phyloP scores from a whole-genome alignment of 2,329 filamentous ascomycete genomes.

The Ceratocystis eucalypticola region DNA sequence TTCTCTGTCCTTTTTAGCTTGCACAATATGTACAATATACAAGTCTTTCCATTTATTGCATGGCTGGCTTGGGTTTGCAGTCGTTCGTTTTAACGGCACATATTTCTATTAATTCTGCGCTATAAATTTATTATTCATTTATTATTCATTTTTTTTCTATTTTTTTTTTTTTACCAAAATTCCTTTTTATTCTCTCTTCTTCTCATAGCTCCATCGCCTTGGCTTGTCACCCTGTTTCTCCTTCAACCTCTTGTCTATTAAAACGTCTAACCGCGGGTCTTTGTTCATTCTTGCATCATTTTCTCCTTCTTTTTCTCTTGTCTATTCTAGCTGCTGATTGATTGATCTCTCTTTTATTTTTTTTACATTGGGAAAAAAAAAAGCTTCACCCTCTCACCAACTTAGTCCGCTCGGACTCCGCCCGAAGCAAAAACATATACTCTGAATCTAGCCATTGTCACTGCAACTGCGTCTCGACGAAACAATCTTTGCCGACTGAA shows the following conservation, averaged over 20 bases:
- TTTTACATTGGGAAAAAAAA: background rate
- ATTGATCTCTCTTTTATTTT: background rate
- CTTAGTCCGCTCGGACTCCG: background rate
- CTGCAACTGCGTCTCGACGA: too few species aligned
- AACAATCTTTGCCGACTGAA: background rate
- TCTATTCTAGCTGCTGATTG: background rate
- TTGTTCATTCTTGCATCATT: background rate
- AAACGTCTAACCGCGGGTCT: slow-evolving; percentile 3
- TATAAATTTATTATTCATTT: background rate
- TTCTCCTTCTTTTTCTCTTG: background rate
- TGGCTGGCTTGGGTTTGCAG: background rate
- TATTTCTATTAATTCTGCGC: background rate
- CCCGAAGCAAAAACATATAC: background rate
- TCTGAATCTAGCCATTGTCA: background rate
- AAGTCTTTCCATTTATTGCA: background rate
- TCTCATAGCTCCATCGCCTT: slow-evolving; percentile 4
- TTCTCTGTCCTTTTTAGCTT: slow-evolving; percentile 2
- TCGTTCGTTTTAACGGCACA: background rate
- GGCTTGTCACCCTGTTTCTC: background rate
- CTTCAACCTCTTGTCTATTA: background rate
- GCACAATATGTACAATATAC: background rate
- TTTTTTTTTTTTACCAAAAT: background rate
- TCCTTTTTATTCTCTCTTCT: background rate
- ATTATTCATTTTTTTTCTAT: background rate
- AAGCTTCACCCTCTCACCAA: background rate